These are phyloP conservation scores for Diaporthe sp. DNA, from an alignment of 2,329 filamentous ascomycete species.

Conservation along the genomic window DNA sequence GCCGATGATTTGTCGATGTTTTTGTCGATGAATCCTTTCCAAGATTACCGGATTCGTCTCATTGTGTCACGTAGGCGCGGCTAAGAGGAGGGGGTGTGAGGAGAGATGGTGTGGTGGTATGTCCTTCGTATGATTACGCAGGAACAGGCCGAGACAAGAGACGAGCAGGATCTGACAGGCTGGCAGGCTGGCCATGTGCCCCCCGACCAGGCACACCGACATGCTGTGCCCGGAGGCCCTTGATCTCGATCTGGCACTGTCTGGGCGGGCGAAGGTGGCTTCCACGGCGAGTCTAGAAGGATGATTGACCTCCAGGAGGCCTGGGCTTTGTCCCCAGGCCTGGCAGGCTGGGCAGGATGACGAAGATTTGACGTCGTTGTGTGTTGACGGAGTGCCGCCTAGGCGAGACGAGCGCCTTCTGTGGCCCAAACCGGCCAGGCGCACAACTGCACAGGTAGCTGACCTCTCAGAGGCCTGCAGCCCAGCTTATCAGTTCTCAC, in stretches of 20 bases:
- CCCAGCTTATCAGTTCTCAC: slow-evolving; percentile 16
- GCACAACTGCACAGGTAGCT: neutral
- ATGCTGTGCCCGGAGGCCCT: neutral
- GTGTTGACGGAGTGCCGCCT: neutral
- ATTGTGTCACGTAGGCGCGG: neutral
- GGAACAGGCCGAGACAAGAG: slow-evolving; percentile 15
- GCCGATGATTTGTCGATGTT: slow-evolving; percentile 11
- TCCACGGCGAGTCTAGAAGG: slow-evolving; percentile 19
- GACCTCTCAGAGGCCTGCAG: neutral
- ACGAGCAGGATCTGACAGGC: neutral
- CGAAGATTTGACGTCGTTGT: slow-evolving; percentile 32
- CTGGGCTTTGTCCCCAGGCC: neutral
- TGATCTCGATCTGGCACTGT: slow-evolving; percentile 19
- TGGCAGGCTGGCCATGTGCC: neutral
- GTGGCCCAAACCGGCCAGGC: neutral
- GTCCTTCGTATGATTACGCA: slow-evolving; percentile 22
- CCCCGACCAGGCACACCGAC: neutral
- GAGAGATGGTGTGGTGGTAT: slow-evolving; percentile 4
- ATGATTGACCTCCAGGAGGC: slow-evolving; percentile 8
- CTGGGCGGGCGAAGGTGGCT: slow-evolving; percentile 1
- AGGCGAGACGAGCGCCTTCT: neutral
- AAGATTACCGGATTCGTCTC: neutral
- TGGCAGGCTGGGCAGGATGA: neutral
- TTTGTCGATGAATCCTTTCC: neutral
- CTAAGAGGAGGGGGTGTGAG: neutral